Evolutionary conservation across 208 protist species (phyloP), one percentile per base, ranked within the genome.

Genomic region (Trypanosomatidae sp.): DNA sequence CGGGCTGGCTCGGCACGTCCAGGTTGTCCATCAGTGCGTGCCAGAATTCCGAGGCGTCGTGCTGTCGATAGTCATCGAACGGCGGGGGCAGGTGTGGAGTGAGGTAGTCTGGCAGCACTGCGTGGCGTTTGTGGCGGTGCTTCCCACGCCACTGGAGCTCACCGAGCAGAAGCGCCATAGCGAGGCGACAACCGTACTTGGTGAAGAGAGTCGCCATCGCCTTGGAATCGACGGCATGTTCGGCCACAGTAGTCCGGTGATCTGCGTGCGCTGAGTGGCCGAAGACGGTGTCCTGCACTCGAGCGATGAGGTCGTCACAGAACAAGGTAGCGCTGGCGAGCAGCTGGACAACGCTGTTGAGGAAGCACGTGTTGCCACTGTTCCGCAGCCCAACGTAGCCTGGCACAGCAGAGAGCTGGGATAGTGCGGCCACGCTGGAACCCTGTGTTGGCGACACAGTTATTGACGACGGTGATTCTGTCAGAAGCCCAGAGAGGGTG

Each of bases 1-100:
- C 68, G 52, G 80, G 70, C 30, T 77, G 55, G 33, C 12, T 70
- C 33, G 72, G 71, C 19, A 19, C 66, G 68, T 94, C 87, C n/a
- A 94, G 71, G 30, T 81, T 71, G 53, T 90, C 85, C 36, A 94
- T 68, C 60, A 94, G 53, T 33, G 85, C 77, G 65, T 91, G 91
- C 62, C 72, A 76, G 62, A 86, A 90, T 80, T 91, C 90, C n/a
- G 87, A 91, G 15, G 90, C 85, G 72, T 94, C 90, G 69, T 94
- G 90, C 58, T 91, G 90, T 7, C 71, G 81, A 49, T 82, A 78
- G 41, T 91, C 84, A 66, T 83, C 72, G 71, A 94, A 91, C 2
- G 80, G 80, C 8, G 50, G 47, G 1, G 90, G 86, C 60, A 90
- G 74, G 19, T 76, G 65, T 28, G 70, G 1, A 39, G 53, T 36